Evolutionary conservation across 1,139 yeast genomes (phyloP).

Genomic region (Taphrina sp.): DNA sequence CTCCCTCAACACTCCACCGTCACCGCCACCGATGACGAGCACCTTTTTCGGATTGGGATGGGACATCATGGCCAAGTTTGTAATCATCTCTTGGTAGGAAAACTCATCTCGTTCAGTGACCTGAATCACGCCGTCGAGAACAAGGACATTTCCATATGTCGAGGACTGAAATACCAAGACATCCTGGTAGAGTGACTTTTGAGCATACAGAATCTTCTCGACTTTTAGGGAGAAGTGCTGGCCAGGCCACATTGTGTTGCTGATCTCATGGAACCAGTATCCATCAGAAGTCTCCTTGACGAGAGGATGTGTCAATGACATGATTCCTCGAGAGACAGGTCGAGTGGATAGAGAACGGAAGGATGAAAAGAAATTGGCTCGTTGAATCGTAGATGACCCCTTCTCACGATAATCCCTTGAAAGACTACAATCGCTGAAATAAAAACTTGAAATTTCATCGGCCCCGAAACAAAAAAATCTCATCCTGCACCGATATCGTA

Average conservation of each 20-base stretch:
- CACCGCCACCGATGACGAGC: slow-evolving; percentile 90
- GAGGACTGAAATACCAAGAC: slow-evolving; percentile 72
- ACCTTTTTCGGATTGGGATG: slow-evolving; percentile 73
- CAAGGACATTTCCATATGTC: slow-evolving; percentile 78
- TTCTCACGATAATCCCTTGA: no score
- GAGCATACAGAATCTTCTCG: slow-evolving; percentile 69
- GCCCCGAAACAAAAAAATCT: no score
- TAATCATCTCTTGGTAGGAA: slow-evolving; percentile 83
- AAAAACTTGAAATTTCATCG: no score
- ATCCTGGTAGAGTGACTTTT: slow-evolving; percentile 77
- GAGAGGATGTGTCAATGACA: slow-evolving; percentile 29
- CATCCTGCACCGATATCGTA: no score
- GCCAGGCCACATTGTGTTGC: slow-evolving; percentile 84
- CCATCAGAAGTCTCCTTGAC: slow-evolving; percentile 66
- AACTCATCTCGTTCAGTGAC: slow-evolving; percentile 88
- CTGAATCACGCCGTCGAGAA: slow-evolving; percentile 81
- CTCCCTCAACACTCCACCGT: slow-evolving; percentile 88
- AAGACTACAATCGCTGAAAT: no score
- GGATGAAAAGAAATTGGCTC: no score
- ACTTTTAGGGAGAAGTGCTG: slow-evolving; percentile 81
- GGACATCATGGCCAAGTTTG: slow-evolving; percentile 73
- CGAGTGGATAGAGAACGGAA: neutral
- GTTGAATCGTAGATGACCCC: no score
- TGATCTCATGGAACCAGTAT: slow-evolving; percentile 90
- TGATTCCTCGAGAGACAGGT: neutral